Conservation (phyloP, 108 stramenopile species). For the Discostella stelligeroides region DNA sequence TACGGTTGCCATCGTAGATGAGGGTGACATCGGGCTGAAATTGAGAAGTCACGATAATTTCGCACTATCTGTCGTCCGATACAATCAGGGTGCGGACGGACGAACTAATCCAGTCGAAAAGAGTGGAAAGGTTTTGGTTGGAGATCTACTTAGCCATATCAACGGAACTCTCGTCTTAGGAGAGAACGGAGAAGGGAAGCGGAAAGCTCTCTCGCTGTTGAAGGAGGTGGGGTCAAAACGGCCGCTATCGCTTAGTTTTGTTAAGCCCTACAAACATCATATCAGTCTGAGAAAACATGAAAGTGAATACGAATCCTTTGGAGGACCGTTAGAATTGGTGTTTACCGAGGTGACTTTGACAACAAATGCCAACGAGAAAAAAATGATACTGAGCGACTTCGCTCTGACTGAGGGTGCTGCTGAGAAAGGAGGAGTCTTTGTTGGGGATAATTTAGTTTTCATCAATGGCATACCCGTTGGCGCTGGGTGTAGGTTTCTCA, state of each 20-base stretch:
- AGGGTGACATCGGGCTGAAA: conserved; percentile 73
- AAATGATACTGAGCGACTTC: conserved; percentile 72
- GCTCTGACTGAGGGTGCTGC: conserved; percentile 68
- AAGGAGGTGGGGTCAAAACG: conserved; percentile 60
- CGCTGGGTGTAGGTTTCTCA: conserved; percentile 74
- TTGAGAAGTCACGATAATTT: conserved; percentile 69
- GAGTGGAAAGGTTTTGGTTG: conserved; percentile 44
- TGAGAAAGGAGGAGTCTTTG: conserved; percentile 70
- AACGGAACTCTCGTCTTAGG: conserved; percentile 74
- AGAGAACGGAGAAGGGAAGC: conserved; percentile 56
- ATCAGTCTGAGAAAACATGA: conserved; percentile 54
- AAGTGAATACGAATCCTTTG: conserved; percentile 30
- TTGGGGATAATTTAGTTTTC: conserved; percentile 86
- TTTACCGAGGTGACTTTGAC: conserved; percentile 42
- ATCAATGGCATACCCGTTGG: conserved; percentile 86
- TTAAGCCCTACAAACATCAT: conserved; percentile 60
- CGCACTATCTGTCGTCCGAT: conserved; percentile 61
- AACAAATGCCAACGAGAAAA: conserved; percentile 39
- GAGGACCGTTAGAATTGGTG: conserved; percentile 75
- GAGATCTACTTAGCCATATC: conserved; percentile 71
- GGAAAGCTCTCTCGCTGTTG: conserved; percentile 57
- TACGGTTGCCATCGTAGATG: conserved; percentile 54
- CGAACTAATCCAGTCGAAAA: conserved; percentile 59
- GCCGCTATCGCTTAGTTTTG: conserved; percentile 72
- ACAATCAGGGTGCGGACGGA: conserved; percentile 59